Evolutionary conservation across 768 basidiomycete species (phyloP).

Genomic region (Hysterangium stoloniferum): DNA sequence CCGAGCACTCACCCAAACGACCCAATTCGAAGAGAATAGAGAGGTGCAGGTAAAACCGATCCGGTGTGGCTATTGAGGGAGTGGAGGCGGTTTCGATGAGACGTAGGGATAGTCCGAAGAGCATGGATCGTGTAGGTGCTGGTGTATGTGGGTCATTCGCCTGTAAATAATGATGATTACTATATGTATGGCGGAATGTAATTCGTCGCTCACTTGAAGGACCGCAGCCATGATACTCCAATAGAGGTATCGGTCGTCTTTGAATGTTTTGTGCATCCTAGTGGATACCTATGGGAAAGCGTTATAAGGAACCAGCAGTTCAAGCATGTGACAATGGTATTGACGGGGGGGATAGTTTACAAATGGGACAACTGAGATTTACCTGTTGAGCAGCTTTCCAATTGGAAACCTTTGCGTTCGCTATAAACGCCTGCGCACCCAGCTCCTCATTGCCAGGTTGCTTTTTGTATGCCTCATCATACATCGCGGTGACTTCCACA

Average conservation of each 20-base stretch:
- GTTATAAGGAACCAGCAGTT: neutral
- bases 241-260: slow-evolving; percentile 71
- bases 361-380: slow-evolving; percentile 11
- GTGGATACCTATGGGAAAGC: slow-evolving; percentile 52
- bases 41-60: slow-evolving; percentile 73
- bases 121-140: slow-evolving; percentile 51
- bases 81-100: slow-evolving; percentile 56
- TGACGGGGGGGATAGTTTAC: neutral
- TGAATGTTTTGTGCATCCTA: slow-evolving; percentile 78
- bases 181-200: slow-evolving; percentile 3
- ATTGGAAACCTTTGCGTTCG: slow-evolving; percentile 67
- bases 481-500: slow-evolving; percentile 76
- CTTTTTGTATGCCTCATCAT: slow-evolving; percentile 78
- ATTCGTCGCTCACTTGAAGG: slow-evolving; percentile 50
- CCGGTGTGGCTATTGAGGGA: slow-evolving; percentile 56
- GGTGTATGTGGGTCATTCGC: slow-evolving; percentile 63
- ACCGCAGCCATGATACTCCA: slow-evolving; percentile 78
- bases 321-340: neutral
- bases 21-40: slow-evolving; percentile 61
- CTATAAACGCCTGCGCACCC: slow-evolving; percentile 77
- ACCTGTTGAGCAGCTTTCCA: slow-evolving; percentile 88
- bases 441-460: slow-evolving; percentile 78
- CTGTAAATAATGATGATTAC: slow-evolving; percentile 28
- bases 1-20: slow-evolving; percentile 65
- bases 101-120: slow-evolving; percentile 72